These are phyloP conservation scores for Suhomyces xylopsoci DNA, from an alignment of 805 yeast genomes.

Conservation along the genomic window DNA sequence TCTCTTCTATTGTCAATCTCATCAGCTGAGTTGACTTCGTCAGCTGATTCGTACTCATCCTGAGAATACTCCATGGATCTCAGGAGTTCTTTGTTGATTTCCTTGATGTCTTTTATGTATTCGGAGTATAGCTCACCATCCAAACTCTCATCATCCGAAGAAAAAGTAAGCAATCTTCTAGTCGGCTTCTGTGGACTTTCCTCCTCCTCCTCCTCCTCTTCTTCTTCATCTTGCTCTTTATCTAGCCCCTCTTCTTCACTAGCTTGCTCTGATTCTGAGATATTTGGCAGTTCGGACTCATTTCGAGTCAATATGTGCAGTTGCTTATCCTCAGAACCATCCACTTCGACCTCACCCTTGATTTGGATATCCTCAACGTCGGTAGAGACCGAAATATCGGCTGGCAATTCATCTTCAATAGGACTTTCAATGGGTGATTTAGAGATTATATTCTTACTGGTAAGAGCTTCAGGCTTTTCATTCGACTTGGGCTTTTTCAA, in stretches of 20 bases:
- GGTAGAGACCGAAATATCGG: constrained; percentile 18
- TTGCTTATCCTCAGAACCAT: not conserved
- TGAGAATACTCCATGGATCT: constrained; percentile 7
- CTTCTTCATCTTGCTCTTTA: not conserved
- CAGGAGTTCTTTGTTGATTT: constrained; percentile 15
- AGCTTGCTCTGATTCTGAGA: not conserved
- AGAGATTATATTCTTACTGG: not conserved
- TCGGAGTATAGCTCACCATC: constrained; percentile 7
- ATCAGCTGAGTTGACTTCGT: not conserved
- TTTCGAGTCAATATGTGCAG: not conserved
- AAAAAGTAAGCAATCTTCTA: not conserved
- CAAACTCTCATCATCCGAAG: not conserved
- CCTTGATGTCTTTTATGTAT: constrained; percentile 17
- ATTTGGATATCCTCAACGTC: constrained; percentile 3
- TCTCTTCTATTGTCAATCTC: not conserved
- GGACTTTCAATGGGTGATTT: constrained; percentile 2
- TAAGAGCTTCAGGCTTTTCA: not conserved
- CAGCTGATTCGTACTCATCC: not conserved
- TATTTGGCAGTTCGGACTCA: not conserved
- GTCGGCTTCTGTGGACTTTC: not conserved
- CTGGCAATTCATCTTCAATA: constrained; percentile 13
- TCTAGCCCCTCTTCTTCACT: not conserved
- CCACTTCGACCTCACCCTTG: not conserved
- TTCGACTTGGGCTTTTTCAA: not conserved
- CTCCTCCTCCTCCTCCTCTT: no score